These are phyloP conservation scores for Trichocladium uniseriatum DNA, from an alignment of 495 filamentous ascomycete genomes.

Conservation along the genomic window DNA sequence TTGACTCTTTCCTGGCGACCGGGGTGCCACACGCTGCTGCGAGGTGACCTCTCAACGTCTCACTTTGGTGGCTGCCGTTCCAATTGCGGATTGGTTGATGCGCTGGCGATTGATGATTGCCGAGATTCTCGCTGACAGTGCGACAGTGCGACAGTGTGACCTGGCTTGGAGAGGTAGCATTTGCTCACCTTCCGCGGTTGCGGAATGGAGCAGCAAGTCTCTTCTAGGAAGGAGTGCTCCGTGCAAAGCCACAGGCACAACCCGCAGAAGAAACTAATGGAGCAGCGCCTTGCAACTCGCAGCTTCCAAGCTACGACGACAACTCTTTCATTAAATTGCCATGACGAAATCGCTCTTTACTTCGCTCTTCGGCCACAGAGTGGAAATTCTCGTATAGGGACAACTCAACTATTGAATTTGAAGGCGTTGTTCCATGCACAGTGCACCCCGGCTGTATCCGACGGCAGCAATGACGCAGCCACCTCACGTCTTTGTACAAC, in stretches of 20 bases:
- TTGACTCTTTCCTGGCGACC: not conserved
- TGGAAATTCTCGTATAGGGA: too few species aligned
- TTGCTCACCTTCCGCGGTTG: too few species aligned
- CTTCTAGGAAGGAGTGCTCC: not conserved
- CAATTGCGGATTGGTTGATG: conserved; percentile 3
- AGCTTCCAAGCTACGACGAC: too few species aligned
- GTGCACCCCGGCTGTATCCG: too few species aligned
- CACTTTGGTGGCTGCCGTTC: not conserved
- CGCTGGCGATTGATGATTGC: conserved; percentile 1
- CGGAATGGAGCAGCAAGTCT: not conserved
- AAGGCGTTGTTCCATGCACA: too few species aligned
- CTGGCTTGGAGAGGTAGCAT: too few species aligned
- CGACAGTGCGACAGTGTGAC: too few species aligned
- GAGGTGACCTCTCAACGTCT: conserved; percentile 9
- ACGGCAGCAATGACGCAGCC: too few species aligned
- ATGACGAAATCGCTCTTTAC: not conserved
- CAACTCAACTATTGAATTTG: too few species aligned
- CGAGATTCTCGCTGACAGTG: conserved; percentile 5
- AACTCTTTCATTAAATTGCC: too few species aligned
- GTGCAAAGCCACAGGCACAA: not conserved
- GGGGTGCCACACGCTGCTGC: conserved; percentile 12
- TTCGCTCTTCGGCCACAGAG: too few species aligned
- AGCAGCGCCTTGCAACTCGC: conserved; percentile 1
- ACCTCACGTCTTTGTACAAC: too few species aligned
- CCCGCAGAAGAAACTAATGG: not conserved